phyloP scores from a whole-genome alignment of 805 yeast genomes.

The Wickerhamiella alocasiicola region DNA sequence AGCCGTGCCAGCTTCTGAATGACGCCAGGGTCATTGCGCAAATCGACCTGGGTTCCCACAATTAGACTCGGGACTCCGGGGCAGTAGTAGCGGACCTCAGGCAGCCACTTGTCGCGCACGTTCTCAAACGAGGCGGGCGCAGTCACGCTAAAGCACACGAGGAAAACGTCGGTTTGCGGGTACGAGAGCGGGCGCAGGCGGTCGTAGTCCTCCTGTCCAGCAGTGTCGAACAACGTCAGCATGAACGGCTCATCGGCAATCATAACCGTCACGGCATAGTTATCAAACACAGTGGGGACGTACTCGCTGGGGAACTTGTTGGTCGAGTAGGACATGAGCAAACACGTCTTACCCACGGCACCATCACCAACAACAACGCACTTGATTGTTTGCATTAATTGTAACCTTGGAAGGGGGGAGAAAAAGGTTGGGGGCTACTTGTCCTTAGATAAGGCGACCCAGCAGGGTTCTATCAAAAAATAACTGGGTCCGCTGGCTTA shows the following conservation, averaged over 20 bases:
- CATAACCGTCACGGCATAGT: slow-evolving; percentile 35
- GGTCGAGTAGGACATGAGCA: slow-evolving; percentile 89
- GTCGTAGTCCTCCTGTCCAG: slow-evolving; percentile 99
- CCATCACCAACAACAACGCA: slow-evolving; percentile 99
- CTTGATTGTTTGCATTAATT: slow-evolving; percentile 36
- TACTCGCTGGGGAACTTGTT: slow-evolving; percentile 96
- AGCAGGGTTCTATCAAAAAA: background rate
- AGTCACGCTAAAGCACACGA: slow-evolving; percentile 91
- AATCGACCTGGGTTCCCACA: slow-evolving; percentile 93
- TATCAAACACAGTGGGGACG: slow-evolving; percentile 97
- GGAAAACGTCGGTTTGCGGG: slow-evolving; percentile 93
- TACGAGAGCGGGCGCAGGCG: slow-evolving; percentile 91
- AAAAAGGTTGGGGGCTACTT: background rate
- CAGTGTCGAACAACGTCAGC: slow-evolving; percentile 93
- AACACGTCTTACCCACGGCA: slow-evolving; percentile 97
- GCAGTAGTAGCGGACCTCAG: slow-evolving; percentile 95
- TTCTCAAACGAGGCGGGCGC: slow-evolving; percentile 96
- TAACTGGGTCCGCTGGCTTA: too few species aligned
- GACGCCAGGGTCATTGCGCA: slow-evolving; percentile 85
- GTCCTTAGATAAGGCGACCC: background rate
- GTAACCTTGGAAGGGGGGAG: background rate
- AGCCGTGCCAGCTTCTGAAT: slow-evolving; percentile 84
- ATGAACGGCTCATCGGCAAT: slow-evolving; percentile 98
- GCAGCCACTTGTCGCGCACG: slow-evolving; percentile 97
- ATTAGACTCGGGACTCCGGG: slow-evolving; percentile 97